phyloP scores from a whole-genome alignment of 2,329 filamentous ascomycete species.

The Colletotrichum tofieldiae region DNA sequence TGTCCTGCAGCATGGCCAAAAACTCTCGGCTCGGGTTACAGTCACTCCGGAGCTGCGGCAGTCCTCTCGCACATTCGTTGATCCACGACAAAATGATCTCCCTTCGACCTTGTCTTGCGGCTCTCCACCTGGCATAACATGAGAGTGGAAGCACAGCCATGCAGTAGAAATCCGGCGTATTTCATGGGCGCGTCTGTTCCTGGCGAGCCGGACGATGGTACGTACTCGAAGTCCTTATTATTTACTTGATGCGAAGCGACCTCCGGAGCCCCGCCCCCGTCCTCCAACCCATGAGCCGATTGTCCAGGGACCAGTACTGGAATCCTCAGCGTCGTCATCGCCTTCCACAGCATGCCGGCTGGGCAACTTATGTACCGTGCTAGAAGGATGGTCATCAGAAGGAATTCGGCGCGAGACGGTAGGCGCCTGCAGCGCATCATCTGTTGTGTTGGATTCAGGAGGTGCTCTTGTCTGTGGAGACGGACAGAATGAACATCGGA shows the following conservation, averaged over 20 bases:
- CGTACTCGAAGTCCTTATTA: slow-evolving; percentile 10
- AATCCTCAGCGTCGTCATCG: slow-evolving; percentile 15
- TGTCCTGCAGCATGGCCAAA: slow-evolving; percentile 7
- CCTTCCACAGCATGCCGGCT: slow-evolving; percentile 8
- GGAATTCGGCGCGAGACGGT: too few species aligned
- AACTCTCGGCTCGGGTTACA: slow-evolving; percentile 4
- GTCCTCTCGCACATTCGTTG: slow-evolving; percentile 4
- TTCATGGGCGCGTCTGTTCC: neutral
- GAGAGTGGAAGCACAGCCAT: slow-evolving; percentile 11
- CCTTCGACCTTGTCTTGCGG: slow-evolving; percentile 14
- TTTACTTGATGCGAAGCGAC: slow-evolving; percentile 37
- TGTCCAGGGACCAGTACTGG: slow-evolving; percentile 9
- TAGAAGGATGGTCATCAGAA: neutral
- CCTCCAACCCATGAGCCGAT: slow-evolving; percentile 30
- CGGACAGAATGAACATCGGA: neutral
- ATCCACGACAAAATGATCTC: neutral
- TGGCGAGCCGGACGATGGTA: slow-evolving; percentile 8
- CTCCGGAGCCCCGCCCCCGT: slow-evolving; percentile 28
- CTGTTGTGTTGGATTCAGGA: neutral
- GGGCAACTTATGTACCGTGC: slow-evolving; percentile 11
- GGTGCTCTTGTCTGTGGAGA: neutral
- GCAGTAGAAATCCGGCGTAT: neutral
- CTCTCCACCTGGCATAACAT: slow-evolving; percentile 20
- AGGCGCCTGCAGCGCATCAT: slow-evolving; percentile 9
- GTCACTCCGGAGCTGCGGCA: neutral